Percentiles rank a stretch among this genome's conserved stretches.
These are phyloP conservation scores for Cenococcum geophilum DNA, from an alignment of 495 filamentous ascomycete species.

Conservation along the genomic window DNA sequence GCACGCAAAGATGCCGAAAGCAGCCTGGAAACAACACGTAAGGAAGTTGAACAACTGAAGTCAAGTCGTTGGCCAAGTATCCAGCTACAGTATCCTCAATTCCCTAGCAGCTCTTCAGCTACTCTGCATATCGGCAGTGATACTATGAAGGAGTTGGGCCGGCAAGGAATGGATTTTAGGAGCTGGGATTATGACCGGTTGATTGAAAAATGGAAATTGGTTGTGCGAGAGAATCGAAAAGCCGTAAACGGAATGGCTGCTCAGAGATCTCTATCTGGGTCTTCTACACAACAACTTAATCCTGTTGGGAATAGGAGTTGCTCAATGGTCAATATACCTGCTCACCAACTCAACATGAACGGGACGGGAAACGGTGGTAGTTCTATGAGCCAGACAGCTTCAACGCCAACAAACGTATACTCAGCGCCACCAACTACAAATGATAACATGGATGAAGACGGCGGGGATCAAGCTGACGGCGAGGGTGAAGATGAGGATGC, in stretches of 20 bases:
- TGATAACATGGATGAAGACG: slow-evolving; percentile 15
- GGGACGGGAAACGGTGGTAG: background rate
- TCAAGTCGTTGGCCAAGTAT: slow-evolving; percentile 61
- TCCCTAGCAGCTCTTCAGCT: slow-evolving; percentile 50
- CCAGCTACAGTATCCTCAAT: slow-evolving; percentile 66
- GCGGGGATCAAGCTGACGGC: slow-evolving; percentile 26
- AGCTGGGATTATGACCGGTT: slow-evolving; percentile 54
- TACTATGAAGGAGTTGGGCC: slow-evolving; percentile 25
- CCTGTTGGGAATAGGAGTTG: slow-evolving; percentile 7
- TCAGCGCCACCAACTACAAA: slow-evolving; percentile 19
- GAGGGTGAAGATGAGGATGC: slow-evolving; percentile 27
- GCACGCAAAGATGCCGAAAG: slow-evolving; percentile 57
- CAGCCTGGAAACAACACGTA: slow-evolving; percentile 54
- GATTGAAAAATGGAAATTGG: slow-evolving; percentile 53
- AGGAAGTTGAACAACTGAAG: slow-evolving; percentile 68
- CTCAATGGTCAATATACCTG: slow-evolving; percentile 19
- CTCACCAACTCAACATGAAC: slow-evolving; percentile 8
- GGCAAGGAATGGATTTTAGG: slow-evolving; percentile 28
- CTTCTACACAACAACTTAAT: background rate
- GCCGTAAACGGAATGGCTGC: slow-evolving; percentile 24
- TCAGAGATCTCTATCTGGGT: slow-evolving; percentile 28
- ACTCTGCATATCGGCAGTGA: slow-evolving; percentile 49
- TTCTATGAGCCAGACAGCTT: slow-evolving; percentile 1
- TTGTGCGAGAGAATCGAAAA: slow-evolving; percentile 39
- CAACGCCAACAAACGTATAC: slow-evolving; percentile 8